These are phyloP conservation scores for Diaporthe helianthi DNA, from an alignment of 2,329 filamentous ascomycete species.

Conservation along the genomic window DNA sequence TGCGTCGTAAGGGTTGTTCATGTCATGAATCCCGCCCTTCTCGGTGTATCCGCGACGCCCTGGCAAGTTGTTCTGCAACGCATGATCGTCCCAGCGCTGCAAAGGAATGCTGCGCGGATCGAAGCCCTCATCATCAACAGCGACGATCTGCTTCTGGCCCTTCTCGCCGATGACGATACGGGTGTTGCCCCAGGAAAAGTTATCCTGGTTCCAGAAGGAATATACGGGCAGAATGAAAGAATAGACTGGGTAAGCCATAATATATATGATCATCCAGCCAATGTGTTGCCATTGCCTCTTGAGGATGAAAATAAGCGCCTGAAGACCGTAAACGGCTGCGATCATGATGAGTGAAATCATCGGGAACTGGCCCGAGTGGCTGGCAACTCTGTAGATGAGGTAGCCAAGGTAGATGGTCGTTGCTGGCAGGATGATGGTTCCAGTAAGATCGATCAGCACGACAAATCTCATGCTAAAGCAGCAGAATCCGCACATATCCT, in stretches of 20 bases:
- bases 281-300: conserved; percentile 98
- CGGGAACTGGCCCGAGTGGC: conserved; percentile 76
- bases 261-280: conserved; percentile 99
- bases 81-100: conserved; percentile 98
- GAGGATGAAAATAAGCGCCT: conserved; percentile 94
- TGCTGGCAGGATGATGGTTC: conserved; percentile 89
- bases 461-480: conserved; percentile 98
- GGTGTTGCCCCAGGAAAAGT: conserved; percentile 98
- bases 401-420: conserved; percentile 88
- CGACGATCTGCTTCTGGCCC: conserved; percentile 88
- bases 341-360: conserved; percentile 88
- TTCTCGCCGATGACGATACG: conserved; percentile 96
- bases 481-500: conserved; percentile 98
- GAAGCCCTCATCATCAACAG: conserved; percentile 83
- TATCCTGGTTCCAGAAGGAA: conserved; percentile 99
- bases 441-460: conserved; percentile 91
- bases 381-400: conserved; percentile 81
- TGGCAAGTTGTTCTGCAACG: conserved; percentile 82
- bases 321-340: conserved; percentile 91
- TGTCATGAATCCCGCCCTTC: conserved; percentile 66
- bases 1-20: conserved; percentile 79
- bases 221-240: conserved; percentile 91
- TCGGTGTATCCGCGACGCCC: conserved; percentile 81
- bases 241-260: conserved; percentile 94
- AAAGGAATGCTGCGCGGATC: conserved; percentile 92